A percentile compares a stretch with the other conserved stretches of the same genome.
Conservation (phyloP, 805 yeast genomes). For the Starmerella cellae region DNA sequence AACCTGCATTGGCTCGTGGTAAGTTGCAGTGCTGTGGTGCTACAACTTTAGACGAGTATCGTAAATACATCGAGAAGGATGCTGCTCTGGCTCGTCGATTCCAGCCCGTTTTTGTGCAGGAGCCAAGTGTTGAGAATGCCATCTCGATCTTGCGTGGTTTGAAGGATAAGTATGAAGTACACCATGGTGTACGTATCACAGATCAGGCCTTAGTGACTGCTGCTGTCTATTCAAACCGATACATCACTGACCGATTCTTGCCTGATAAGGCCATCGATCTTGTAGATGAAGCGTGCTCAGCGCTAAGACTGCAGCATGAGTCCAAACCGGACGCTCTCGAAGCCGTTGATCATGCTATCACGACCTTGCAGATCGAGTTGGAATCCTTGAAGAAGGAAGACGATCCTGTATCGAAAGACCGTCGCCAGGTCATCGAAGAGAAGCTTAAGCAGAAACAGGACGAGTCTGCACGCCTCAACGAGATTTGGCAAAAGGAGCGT, state of each 20-base stretch:
- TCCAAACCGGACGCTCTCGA: constrained; percentile 93
- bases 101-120: constrained; percentile 73
- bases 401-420: constrained; percentile 67
- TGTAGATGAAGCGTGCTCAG: constrained; percentile 96
- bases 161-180: constrained; percentile 89
- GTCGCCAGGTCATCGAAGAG: constrained; percentile 58
- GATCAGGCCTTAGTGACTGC: constrained; percentile 92
- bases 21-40: constrained; percentile 90
- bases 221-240: constrained; percentile 76
- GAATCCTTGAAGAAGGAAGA: constrained; percentile 90
- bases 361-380: constrained; percentile 89
- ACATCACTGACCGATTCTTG: constrained; percentile 76
- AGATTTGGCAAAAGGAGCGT: constrained; percentile 78
- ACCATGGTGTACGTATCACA: constrained; percentile 89
- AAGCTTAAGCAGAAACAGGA: constrained; percentile 49
- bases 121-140: constrained; percentile 83
- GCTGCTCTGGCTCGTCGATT: constrained; percentile 91
- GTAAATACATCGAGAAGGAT: constrained; percentile 88
- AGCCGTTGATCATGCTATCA: constrained; percentile 70
- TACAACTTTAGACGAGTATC: constrained; percentile 84
- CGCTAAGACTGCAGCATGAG: constrained; percentile 85
- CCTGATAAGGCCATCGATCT: constrained; percentile 97
- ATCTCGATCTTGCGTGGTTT: constrained; percentile 85
- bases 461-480: constrained; percentile 59
- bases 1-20: constrained; percentile 91